Conservation (phyloP, 331 rosid genomes). For the Spiraea crenata region DNA sequence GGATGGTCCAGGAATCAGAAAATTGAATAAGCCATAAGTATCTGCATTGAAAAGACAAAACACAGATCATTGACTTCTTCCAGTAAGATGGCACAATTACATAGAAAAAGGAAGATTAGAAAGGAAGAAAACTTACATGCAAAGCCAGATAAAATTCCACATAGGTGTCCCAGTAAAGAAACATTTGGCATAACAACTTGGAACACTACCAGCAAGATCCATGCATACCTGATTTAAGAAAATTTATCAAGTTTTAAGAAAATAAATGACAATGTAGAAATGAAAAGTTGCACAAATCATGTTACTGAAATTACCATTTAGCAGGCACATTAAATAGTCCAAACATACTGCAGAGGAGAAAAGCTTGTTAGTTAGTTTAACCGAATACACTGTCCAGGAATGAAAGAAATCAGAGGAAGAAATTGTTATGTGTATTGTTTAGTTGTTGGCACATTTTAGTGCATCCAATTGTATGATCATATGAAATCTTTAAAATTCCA, state of each 20-base stretch:
- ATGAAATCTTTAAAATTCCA: background rate
- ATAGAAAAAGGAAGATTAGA: slow-evolving; percentile 1
- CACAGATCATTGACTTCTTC: slow-evolving; percentile 17
- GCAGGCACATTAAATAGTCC: slow-evolving; percentile 96
- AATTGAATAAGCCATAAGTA: slow-evolving; percentile 78
- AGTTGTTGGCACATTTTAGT: background rate
- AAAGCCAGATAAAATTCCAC: slow-evolving; percentile 98
- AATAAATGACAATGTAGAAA: slow-evolving; percentile 18
- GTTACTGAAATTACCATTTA: slow-evolving; percentile 55
- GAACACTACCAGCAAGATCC: slow-evolving; percentile 87
- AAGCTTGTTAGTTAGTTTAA: slow-evolving; percentile 8
- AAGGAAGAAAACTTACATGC: slow-evolving; percentile 64
- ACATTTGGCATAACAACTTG: slow-evolving; percentile 94
- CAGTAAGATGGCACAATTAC: background rate
- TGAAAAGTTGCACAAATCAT: slow-evolving; percentile 22
- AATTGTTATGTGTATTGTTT: background rate
- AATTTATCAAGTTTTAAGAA: slow-evolving; percentile 12
- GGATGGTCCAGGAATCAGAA: slow-evolving; percentile 80
- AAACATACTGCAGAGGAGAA: slow-evolving; percentile 67
- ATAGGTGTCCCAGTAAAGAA: slow-evolving; percentile 92
- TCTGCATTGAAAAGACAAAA: slow-evolving; percentile 52
- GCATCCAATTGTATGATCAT: background rate
- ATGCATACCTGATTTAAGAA: slow-evolving; percentile 62
- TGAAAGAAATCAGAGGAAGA: background rate
- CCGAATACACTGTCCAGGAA: slow-evolving; percentile 8